Evolutionary conservation across 2,329 filamentous ascomycete species (phyloP), one percentile per base, ranked within the genome.

Genomic region (Stromatinia cepivora): DNA sequence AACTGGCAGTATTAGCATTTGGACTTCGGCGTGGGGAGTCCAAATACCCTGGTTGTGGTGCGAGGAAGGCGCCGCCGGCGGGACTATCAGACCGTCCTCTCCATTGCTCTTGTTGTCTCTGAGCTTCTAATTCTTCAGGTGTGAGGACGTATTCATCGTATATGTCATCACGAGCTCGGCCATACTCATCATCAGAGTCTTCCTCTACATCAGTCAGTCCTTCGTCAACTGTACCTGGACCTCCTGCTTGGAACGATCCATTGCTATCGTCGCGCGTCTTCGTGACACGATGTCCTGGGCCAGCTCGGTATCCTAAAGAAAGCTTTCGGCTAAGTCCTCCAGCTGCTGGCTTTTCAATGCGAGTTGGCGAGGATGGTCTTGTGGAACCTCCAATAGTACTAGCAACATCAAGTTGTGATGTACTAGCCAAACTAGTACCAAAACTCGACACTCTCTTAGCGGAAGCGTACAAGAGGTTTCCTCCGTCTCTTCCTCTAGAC

Each of bases 61-160:
- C 34, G 17, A 69, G 52, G 59, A 66, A 66, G 22, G 48, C 54
- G 17, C n/a, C 56, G 22, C 56, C 34, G 2, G 66, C 66, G 4
- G 67, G 67, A 57, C 67, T 69, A 1, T 39, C 52, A 42, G 61
- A 50, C 45, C 61, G 67, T 56, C 61, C 67, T 56, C 61, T 65
- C 17, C 7, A 48, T 39, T 50, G 36, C 28, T 63, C 66, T 48
- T 57, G 50, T 25, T 66, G 50, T 52, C 61, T 62, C 22, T 34
- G 59, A 4, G 61, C 61, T 50, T 69, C 59, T n/a, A 69, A 39
- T 54, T 65, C 67, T 66, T 69, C 67, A 11, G 67, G 67, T 4
- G 67, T 66, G 22, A 69, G 61, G 31, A 66, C 61, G 39, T 69
- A 69, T 69, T 69, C 67, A n/a, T 69, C 67, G 34, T 57, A 66